Percentiles rank a stretch among this genome's conserved stretches.
phyloP scores from a whole-genome alignment of 176 grass and related monocot species.

The Rhynchospora tenuis region DNA sequence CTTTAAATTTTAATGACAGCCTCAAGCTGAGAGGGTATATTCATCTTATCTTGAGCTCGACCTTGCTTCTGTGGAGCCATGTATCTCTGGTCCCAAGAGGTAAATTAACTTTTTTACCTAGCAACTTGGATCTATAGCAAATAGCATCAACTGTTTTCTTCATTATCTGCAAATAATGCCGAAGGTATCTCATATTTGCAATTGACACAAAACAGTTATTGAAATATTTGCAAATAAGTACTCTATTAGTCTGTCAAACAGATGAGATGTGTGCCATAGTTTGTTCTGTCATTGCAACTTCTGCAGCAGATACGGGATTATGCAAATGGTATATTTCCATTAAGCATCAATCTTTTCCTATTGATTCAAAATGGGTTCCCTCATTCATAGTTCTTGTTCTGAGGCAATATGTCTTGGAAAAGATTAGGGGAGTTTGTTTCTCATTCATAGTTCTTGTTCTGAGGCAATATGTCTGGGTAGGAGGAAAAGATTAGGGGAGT shows the following conservation, averaged over 20 bases:
- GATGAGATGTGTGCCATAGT: no score
- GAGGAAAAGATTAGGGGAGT: not conserved
- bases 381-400: not conserved
- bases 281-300: no score
- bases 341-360: not conserved
- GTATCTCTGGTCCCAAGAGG: slow-evolving; percentile 88
- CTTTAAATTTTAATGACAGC: slow-evolving; percentile 39
- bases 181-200: not conserved
- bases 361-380: not conserved
- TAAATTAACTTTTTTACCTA: slow-evolving; percentile 14
- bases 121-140: not conserved
- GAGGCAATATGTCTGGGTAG: not conserved
- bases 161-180: not conserved
- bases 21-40: slow-evolving; percentile 60
- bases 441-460: not conserved
- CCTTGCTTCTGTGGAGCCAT: slow-evolving; percentile 70
- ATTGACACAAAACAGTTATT: not conserved
- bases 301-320: not conserved
- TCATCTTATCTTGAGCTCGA: slow-evolving; percentile 84
- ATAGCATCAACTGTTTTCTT: not conserved
- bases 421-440: not conserved
- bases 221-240: not conserved
- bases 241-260: not conserved
- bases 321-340: not conserved
- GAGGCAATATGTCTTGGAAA: not conserved